Evolutionary conservation across 2,329 filamentous ascomycete genomes (phyloP).

Genomic region (Alternaria ventricosa): DNA sequence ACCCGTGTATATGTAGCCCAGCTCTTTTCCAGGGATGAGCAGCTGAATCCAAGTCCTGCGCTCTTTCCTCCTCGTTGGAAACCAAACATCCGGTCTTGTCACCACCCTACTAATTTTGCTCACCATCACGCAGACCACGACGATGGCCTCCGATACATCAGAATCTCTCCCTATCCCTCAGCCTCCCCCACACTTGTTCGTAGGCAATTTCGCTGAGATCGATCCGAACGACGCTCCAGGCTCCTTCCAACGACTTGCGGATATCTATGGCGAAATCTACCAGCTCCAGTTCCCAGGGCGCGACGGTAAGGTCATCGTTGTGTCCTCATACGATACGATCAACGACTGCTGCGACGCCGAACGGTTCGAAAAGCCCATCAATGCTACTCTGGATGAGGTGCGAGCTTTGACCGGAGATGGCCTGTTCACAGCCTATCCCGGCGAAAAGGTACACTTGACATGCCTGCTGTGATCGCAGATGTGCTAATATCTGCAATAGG

Average conservation of each 20-base stretch:
- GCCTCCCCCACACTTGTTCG: constrained; percentile 6
- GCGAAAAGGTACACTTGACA: not conserved
- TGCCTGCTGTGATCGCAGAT: not conserved
- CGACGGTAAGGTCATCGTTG: constrained; percentile 4
- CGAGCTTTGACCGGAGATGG: constrained; percentile 8
- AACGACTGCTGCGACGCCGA: constrained; percentile 10
- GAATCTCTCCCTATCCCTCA: constrained; percentile 9
- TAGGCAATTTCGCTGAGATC: constrained; percentile 7
- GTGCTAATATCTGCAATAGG: not conserved
- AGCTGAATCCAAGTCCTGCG: not conserved
- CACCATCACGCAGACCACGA: not conserved
- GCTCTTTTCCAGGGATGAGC: not conserved
- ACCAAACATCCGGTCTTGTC: not conserved
- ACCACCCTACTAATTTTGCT: not conserved
- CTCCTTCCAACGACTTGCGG: constrained; percentile 6
- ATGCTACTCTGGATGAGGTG: constrained; percentile 9
- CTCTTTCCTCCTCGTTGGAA: not conserved
- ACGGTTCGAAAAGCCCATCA: constrained; percentile 8
- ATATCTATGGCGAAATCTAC: constrained; percentile 14
- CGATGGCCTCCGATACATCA: constrained; percentile 4
- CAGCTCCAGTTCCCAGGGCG: constrained; percentile 7
- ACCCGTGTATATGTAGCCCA: not conserved
- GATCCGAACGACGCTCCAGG: constrained; percentile 4
- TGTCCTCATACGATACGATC: constrained; percentile 12
- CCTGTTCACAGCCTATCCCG: constrained; percentile 9